These are phyloP conservation scores for Fagopyrum tataricum DNA, from an alignment of 148 eudicot genomes.

Conservation along the genomic window DNA sequence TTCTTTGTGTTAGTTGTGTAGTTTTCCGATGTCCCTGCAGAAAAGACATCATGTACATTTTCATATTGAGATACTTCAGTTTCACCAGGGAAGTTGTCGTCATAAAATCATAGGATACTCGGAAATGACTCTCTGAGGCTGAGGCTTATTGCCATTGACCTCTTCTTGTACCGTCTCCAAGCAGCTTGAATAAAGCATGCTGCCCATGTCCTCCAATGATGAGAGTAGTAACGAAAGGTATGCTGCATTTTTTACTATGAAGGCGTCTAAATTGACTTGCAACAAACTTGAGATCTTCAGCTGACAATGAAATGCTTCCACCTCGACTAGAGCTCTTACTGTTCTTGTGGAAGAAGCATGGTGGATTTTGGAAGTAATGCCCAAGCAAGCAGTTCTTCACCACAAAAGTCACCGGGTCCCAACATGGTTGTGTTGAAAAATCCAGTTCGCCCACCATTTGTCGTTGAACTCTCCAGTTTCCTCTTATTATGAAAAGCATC, in stretches of 20 bases:
- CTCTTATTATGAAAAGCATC: conserved; percentile 59
- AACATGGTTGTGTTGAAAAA: conserved; percentile 56
- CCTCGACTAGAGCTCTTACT: conserved; percentile 50
- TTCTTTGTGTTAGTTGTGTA: conserved; percentile 68
- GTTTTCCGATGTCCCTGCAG: conserved; percentile 57
- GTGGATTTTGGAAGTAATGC: conserved; percentile 43
- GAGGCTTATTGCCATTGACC: conserved; percentile 43
- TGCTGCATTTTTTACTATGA: conserved; percentile 85
- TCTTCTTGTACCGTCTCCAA: conserved; percentile 64
- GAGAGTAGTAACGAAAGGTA: conserved; percentile 72
- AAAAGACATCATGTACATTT: conserved; percentile 43
- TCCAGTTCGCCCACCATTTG: conserved; percentile 64
- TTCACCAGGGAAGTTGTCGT: conserved; percentile 14
- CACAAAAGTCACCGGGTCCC: conserved; percentile 63
- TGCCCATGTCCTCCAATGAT: conserved; percentile 90
- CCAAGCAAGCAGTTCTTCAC: conserved; percentile 71
- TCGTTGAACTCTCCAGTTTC: conserved; percentile 56
- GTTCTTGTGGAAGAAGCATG: conserved; percentile 58
- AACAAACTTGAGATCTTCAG: conserved; percentile 63
- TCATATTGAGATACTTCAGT: conserved; percentile 20
- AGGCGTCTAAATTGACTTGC: conserved; percentile 82
- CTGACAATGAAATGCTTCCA: conserved; percentile 56
- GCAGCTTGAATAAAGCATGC: conserved; percentile 88
- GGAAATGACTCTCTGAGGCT: conserved; percentile 48
- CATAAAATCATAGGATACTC: conserved; percentile 16